These are phyloP conservation scores for Aspergillus cristatus DNA, from an alignment of 495 filamentous ascomycete species.

Conservation along the genomic window DNA sequence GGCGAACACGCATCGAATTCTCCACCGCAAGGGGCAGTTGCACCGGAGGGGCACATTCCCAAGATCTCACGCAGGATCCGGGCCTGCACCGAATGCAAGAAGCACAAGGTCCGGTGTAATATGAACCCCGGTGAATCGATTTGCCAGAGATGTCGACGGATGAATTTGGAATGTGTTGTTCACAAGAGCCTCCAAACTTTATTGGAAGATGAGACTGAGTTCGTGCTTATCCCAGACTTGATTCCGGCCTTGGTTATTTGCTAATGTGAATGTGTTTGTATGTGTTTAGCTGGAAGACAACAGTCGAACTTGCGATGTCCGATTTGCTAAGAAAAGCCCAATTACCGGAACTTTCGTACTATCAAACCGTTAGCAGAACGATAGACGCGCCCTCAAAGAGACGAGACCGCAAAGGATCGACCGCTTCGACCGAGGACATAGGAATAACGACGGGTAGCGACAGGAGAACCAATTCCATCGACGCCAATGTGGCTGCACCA, in stretches of 20 bases:
- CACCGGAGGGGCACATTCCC: constrained; percentile 31
- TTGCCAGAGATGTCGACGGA: constrained; percentile 42
- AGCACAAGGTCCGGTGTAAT: constrained; percentile 45
- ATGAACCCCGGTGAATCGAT: constrained; percentile 37
- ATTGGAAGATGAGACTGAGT: constrained; percentile 43
- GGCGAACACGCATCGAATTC: constrained; percentile 33
- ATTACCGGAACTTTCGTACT: constrained; percentile 38
- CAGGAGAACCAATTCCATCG: constrained; percentile 10
- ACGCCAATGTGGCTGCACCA: constrained; percentile 3
- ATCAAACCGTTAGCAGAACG: constrained; percentile 29
- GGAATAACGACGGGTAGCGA: constrained; percentile 7
- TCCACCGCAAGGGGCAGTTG: constrained; percentile 20
- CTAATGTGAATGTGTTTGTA: constrained; percentile 2
- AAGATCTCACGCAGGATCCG: constrained; percentile 49
- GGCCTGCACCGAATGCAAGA: constrained; percentile 46
- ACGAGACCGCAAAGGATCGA: constrained; percentile 30
- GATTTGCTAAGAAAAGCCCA: constrained; percentile 36
- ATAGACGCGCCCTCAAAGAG: constrained; percentile 27
- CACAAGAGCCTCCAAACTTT: constrained; percentile 49
- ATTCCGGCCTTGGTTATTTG: constrained; percentile 1
- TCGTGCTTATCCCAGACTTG: constrained; percentile 9
- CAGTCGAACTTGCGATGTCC: constrained; percentile 37
- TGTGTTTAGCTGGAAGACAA: constrained; percentile 33
- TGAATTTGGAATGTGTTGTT: constrained; percentile 42
- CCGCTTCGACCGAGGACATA: constrained; percentile 28